phyloP scores from a whole-genome alignment of 2,329 filamentous ascomycete species.

The Ceratocystis cubensis region DNA sequence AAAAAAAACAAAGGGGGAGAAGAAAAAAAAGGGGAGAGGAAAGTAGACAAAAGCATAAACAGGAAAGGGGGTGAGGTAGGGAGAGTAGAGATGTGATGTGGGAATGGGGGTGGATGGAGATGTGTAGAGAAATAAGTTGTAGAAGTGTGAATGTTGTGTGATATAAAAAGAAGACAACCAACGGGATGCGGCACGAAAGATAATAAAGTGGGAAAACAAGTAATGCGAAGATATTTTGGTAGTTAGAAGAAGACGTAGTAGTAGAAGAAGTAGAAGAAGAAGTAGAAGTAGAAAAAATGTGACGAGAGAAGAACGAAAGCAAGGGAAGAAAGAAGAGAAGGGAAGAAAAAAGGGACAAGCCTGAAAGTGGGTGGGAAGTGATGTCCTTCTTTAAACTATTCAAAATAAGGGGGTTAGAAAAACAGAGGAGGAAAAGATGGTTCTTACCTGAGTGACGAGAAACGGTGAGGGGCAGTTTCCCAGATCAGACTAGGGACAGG shows the following conservation, averaged over 20 bases:
- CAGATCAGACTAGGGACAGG: neutral
- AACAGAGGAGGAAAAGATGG: neutral
- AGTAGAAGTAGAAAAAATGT: neutral
- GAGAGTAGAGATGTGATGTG: too few species aligned
- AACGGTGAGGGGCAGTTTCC: neutral
- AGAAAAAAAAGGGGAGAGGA: too few species aligned
- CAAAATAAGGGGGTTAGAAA: conserved; percentile 6
- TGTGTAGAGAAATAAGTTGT: too few species aligned
- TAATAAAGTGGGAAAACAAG: neutral
- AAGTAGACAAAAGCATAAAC: too few species aligned
- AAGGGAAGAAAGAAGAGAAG: neutral
- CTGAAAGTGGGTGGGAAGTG: neutral
- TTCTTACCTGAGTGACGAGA: neutral
- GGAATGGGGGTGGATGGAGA: too few species aligned
- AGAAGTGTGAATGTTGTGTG: neutral
- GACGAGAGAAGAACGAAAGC: neutral
- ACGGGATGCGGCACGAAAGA: conserved; percentile 1
- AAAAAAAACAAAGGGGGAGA: too few species aligned
- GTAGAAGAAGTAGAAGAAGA: neutral
- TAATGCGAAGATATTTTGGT: conserved; percentile 8
- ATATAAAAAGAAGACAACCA: conserved; percentile 5
- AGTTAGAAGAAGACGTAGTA: neutral
- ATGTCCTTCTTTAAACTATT: neutral
- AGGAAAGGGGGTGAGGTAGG: too few species aligned
- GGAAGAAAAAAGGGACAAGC: neutral